phyloP scores from a whole-genome alignment of 1,139 yeast genomes.

The Hyphopichia fennica region DNA sequence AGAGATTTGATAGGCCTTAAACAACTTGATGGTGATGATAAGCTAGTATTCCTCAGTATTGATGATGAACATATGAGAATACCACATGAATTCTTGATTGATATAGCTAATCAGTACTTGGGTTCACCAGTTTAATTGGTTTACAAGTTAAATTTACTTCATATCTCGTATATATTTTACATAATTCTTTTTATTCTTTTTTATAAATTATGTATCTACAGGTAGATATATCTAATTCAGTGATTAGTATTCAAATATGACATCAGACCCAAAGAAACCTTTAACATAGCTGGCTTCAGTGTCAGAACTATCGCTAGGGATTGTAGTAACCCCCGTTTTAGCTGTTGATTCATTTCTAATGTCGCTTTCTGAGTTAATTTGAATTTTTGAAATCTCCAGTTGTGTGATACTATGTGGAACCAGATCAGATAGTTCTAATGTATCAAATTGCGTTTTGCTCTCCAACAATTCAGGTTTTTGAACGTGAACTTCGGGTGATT shows the following conservation, averaged over 20 bases:
- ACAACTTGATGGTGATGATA: conserved; percentile 38
- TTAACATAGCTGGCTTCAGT: neutral
- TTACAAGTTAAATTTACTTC: neutral
- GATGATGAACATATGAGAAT: conserved; percentile 72
- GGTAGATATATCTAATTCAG: neutral
- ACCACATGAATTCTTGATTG: conserved; percentile 45
- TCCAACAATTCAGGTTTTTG: neutral
- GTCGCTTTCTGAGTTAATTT: neutral
- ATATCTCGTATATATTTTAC: too few species aligned
- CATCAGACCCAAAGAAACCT: conserved; percentile 2
- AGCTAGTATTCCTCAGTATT: conserved; percentile 50
- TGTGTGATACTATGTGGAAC: too few species aligned
- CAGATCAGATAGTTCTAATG: too few species aligned
- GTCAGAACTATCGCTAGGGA: neutral
- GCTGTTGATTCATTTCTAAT: neutral
- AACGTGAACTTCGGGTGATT: neutral
- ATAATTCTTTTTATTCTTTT: neutral
- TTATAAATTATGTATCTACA: neutral
- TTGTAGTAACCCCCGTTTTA: neutral
- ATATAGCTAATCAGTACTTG: conserved; percentile 36
- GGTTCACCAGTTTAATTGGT: conserved; percentile 10
- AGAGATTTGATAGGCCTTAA: conserved; percentile 63
- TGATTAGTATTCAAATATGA: neutral
- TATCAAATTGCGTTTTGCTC: neutral
- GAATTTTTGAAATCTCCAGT: too few species aligned